A percentile compares a stretch with the other conserved stretches of the same genome.
These are phyloP conservation scores for Auriscalpium microsporum DNA, from an alignment of 768 basidiomycete species.

Conservation along the genomic window DNA sequence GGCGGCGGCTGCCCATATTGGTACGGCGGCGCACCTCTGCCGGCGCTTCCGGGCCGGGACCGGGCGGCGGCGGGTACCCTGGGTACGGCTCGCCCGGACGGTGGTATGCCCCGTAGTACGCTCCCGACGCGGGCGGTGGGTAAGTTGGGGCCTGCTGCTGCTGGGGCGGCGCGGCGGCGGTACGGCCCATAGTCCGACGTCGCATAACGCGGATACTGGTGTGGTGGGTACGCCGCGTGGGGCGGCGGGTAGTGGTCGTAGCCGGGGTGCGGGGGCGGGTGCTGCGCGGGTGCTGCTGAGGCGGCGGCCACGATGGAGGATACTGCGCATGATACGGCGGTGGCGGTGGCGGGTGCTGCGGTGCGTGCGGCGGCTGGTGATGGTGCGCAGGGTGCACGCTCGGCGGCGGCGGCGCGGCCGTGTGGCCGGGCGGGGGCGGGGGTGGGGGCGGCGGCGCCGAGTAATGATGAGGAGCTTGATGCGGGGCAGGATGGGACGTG, in stretches of 20 bases:
- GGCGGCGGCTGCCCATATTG: conserved; percentile 9
- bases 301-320: conserved; percentile 8
- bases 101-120: conserved; percentile 5
- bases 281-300: conserved; percentile 7
- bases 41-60: conserved; percentile 5
- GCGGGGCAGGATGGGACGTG: conserved; percentile 6
- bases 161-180: conserved; percentile 8
- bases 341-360: conserved; percentile 1
- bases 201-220: conserved; percentile 11
- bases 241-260: conserved; percentile 5
- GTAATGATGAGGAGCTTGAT: conserved; percentile 11
- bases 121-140: background rate
- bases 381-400: background rate
- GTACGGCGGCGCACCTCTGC: background rate
- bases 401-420: conserved; percentile 6
- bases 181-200: conserved; percentile 7
- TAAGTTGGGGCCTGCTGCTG: conserved; percentile 8
- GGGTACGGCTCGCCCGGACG: conserved; percentile 7
- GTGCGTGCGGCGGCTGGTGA: conserved; percentile 1
- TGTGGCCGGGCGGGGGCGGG: conserved; percentile 7
- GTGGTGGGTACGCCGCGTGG: background rate
- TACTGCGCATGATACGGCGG: conserved; percentile 7
- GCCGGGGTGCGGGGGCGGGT: conserved; percentile 1
- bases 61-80: conserved; percentile 6
- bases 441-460: conserved; percentile 7